Conservation (phyloP, 2,329 filamentous ascomycete genomes). For the Ceratocystis albifundus region DNA sequence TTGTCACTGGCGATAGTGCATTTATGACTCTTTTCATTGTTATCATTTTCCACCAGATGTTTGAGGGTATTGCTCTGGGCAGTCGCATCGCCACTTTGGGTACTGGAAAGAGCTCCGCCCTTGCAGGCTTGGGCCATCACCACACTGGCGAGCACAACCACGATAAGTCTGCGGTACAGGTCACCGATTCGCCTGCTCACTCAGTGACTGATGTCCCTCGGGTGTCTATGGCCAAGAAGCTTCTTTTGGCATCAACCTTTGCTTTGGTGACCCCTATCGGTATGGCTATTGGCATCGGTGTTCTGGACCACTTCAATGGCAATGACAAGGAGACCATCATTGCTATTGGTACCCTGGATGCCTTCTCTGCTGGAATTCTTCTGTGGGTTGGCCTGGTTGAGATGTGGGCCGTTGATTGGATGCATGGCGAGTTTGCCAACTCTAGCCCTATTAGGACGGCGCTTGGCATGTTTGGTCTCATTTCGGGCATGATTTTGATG, state of each 20-base stretch:
- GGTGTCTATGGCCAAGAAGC: constrained; percentile 40
- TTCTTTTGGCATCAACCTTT: constrained; percentile 52
- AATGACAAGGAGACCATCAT: constrained; percentile 57
- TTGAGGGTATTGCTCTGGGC: constrained; percentile 64
- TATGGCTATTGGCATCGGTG: constrained; percentile 69
- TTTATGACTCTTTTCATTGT: constrained; percentile 51
- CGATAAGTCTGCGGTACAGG: constrained; percentile 3
- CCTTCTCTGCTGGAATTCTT: constrained; percentile 62
- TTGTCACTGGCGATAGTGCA: constrained; percentile 46
- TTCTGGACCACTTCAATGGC: constrained; percentile 59
- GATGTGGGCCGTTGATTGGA: constrained; percentile 70
- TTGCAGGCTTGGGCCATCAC: constrained; percentile 26
- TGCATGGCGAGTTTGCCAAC: constrained; percentile 45
- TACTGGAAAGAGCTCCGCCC: constrained; percentile 24
- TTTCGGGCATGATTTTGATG: constrained; percentile 57
- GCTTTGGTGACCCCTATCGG: constrained; percentile 63
- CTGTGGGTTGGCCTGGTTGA: constrained; percentile 71
- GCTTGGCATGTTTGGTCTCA: constrained; percentile 42
- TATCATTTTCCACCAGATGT: constrained; percentile 68
- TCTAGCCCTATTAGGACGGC: constrained; percentile 39
- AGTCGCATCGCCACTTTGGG: constrained; percentile 54
- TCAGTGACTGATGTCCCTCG: constrained; percentile 21
- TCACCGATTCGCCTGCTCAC: neutral
- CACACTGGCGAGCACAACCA: constrained; percentile 17
- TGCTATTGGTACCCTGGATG: constrained; percentile 62